Evolutionary conservation across 2,329 filamentous ascomycete species (phyloP), one percentile per base, ranked within the genome.

Genomic region (Penicillium expansum): DNA sequence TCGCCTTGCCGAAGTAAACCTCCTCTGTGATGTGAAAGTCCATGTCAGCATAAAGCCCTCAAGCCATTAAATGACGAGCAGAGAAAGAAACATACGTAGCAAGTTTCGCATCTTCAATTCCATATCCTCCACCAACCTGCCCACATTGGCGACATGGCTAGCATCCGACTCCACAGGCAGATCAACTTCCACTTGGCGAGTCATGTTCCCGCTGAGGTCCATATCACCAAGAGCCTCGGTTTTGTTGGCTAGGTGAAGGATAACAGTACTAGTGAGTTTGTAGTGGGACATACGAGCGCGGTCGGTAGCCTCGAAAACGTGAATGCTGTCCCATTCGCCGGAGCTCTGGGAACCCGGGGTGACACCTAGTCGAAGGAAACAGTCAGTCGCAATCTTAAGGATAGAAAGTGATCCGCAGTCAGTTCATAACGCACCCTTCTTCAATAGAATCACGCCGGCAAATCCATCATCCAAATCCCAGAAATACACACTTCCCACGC

Each of bases 391-490:
- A 24, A 49, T 32, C 22, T 22, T 41, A 20, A 35, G n/a, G 11
- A 32, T 37, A 20, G 11, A n/a, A 13, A 3, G 44, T 18, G 14
- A 11, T 13, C 13, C 2, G 13, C 2, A n/a, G 11, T 3, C 29
- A 48, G 10, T 20, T 9, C 14, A 7, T n/a, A 18, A 24, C 82
- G 66, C 77, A 90, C 90, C 86, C 79, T 99, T 99, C 83, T 99
- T 99, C 70, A 99, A 78, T 67, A 99, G 77, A 55, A 99, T 92
- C 2, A 97, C 94, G 0, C 94, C 94, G 0, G 94, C 94, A 73
- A 99, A 99, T 9, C 94, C 94, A 76, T 99, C 94, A 68, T 99
- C 94, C 73, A 97, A 79, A 73, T 97, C 94, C 94, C 94, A 99
- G 62, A 99, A 90, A 77, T 99, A 99, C 38, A 97, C 94, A 71